Percentiles rank a stretch among this genome's conserved stretches.
Evolutionary conservation across 306 rosid species (phyloP).

Genomic region (Cyclanthera cordifolia): DNA sequence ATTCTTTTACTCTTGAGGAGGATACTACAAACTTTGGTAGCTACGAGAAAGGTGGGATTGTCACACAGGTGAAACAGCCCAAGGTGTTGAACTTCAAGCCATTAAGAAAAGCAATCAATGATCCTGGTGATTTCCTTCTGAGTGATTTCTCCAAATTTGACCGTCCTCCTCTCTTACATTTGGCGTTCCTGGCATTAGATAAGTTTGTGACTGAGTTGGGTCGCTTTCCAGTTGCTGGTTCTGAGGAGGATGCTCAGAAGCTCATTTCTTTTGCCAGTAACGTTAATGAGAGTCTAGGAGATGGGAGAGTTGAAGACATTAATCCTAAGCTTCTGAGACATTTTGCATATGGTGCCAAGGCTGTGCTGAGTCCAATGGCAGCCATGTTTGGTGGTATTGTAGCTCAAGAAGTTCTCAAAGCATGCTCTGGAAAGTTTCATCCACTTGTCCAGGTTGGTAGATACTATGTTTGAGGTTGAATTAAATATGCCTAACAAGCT

Average conservation of each 20-base stretch:
- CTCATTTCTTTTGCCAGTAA: constrained; percentile 41
- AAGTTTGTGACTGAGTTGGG: constrained; percentile 47
- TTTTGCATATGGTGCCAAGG: constrained; percentile 87
- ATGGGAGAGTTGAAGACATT: constrained; percentile 54
- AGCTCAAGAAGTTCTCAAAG: constrained; percentile 94
- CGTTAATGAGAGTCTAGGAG: constrained; percentile 47
- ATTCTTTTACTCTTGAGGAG: constrained; percentile 70
- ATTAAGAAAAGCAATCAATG: constrained; percentile 46
- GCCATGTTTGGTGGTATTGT: constrained; percentile 98
- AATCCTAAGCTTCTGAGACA: constrained; percentile 60
- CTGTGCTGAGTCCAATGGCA: constrained; percentile 91
- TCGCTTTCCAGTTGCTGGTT: constrained; percentile 68
- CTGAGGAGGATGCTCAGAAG: constrained; percentile 66
- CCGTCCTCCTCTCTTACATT: constrained; percentile 59
- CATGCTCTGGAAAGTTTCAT: constrained; percentile 95
- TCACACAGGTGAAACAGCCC: constrained; percentile 73
- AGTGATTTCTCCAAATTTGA: constrained; percentile 87
- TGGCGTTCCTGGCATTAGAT: constrained; percentile 74
- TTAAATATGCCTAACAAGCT: neutral
- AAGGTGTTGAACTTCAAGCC: constrained; percentile 69
- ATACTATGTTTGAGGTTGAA: neutral
- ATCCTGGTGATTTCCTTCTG: constrained; percentile 77
- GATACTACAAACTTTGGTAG: constrained; percentile 59
- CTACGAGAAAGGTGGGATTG: constrained; percentile 75
- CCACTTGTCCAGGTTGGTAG: constrained; percentile 72